Evolutionary conservation across 345 rosid genomes (phyloP), one percentile per base, ranked within the genome.

Genomic region (Hibiscus tridactylites): DNA sequence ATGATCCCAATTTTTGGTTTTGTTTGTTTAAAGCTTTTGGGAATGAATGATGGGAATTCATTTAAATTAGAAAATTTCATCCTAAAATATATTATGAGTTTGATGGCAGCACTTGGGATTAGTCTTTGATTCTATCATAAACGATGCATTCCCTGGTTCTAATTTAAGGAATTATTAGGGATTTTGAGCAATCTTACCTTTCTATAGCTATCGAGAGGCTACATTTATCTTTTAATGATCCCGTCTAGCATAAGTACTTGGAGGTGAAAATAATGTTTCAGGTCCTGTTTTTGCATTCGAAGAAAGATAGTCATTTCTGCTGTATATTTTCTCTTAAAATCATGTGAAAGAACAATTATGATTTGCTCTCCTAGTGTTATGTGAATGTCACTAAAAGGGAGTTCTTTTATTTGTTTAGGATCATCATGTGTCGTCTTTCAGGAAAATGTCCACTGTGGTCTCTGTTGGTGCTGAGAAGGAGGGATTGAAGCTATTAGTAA

Each of bases 401-500:
- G 54, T 61, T 53, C 37, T 3, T 73, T 29, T 75, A 53, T 2
- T 73, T 71, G 8, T 74, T 37, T 79, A 90, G 97, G 89, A 84
- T 66, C 78, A 79, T 76, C 73, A 75, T 67, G 60, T 70, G 54
- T 74, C 83, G 19, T 80, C 65, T 71, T 77, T 49, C 73, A 81
- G 88, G 83, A 90, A 81, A 6, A 71, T 90, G 87, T 83, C 96
- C 24, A 81, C 83, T 49, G 63, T 77, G 52, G 85, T 90, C 21
- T 78, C 92, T 60, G 75, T 73, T 63, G 81, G 80, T 6, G 47
- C 73, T 62, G 87, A 75, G 77, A 79, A 87, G 78, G 90, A 85
- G 79, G 97, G 97, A 37, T 47, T 90, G 76, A 94, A 83, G 84
- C 73, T 86, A 24, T 83, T 90, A 2, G 98, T 94, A 70, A 73